phyloP scores from a whole-genome alignment of 2,329 filamentous ascomycete species.

The Niveomyces coronatus region DNA sequence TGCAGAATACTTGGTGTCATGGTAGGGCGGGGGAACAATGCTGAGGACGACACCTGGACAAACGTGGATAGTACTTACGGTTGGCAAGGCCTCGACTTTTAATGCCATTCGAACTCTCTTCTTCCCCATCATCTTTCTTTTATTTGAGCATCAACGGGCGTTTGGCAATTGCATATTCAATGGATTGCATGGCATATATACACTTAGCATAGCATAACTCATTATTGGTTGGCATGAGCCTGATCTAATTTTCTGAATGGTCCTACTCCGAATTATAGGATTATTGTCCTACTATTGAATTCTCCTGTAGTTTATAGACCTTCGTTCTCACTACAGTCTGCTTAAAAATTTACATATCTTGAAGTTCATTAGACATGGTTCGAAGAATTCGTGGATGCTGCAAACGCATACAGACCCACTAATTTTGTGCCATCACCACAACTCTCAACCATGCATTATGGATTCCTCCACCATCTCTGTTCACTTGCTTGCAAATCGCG shows the following conservation, averaged over 20 bases:
- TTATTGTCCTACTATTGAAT: too few relatives aligned
- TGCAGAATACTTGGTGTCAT: slow-evolving; percentile 73
- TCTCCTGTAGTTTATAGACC: too few relatives aligned
- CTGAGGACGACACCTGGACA: slow-evolving; percentile 53
- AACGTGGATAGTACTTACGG: slow-evolving; percentile 67
- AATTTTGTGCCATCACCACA: too few relatives aligned
- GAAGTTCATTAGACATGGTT: too few relatives aligned
- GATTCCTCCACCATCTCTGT: background rate
- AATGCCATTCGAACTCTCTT: slow-evolving; percentile 30
- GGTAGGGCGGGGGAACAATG: slow-evolving; percentile 70
- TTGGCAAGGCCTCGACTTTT: slow-evolving; percentile 32
- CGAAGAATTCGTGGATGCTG: too few relatives aligned
- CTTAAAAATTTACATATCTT: too few relatives aligned
- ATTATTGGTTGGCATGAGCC: too few relatives aligned
- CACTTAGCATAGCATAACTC: too few relatives aligned
- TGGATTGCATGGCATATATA: background rate
- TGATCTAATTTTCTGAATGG: too few relatives aligned
- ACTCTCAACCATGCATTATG: background rate
- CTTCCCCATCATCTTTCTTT: slow-evolving; percentile 6
- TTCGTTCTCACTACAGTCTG: too few relatives aligned
- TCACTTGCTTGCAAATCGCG: background rate
- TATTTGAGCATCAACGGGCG: background rate
- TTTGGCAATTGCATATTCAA: background rate
- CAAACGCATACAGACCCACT: slow-evolving; percentile 2
- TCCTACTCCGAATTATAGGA: too few relatives aligned